Evolutionary conservation across 176 grass and related monocot genomes (phyloP), one percentile per base, ranked within the genome.

Genomic region (Pontederia crassipes): DNA sequence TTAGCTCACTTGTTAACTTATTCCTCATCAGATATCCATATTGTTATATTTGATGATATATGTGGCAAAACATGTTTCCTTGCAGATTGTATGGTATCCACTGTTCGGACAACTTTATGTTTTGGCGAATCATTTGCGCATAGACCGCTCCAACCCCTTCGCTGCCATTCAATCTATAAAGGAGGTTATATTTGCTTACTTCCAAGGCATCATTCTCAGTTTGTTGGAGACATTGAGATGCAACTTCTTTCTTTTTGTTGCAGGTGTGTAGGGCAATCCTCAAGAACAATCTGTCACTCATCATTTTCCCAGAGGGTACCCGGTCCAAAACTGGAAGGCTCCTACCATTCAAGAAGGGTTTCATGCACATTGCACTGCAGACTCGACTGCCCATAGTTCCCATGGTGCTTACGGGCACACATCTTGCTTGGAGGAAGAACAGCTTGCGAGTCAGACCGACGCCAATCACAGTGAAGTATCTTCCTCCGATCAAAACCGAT

Each of bases 321-420:
- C 50, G 84, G 32, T 87, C 79, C 9, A 76, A 27, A 59, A 68
- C 68, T 47, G 74, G 78, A 49, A 74, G 83, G 53, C 51, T 81
- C 16, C 75, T 79, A 32, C 79, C 84, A n/a, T 82, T 81, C 59
- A 86, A 86, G 75, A 86, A 86, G 78, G 77, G 83, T 1, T 86
- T 82, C 57, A 61, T 82, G 49, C 79, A 87, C 47, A 75, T 81
- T 7, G 79, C 79, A 0, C 45, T 87, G 45, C 84, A 87, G 45
- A 75, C 79, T 1, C 59, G 45, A 47, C 52, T 87, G 64, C 84
- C 84, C 1, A 64, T 87, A 15, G 66, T 87, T 0, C 79, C 79
- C 2, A 82, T 87, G 11, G 75, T 87, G 16, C 48, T 79, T 16
- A 78, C 70, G 0, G 74, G 78, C 35, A 78, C 78, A 24, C 67